Conservation (phyloP, 2,329 filamentous ascomycete genomes). For the Neofusicoccum sp. region DNA sequence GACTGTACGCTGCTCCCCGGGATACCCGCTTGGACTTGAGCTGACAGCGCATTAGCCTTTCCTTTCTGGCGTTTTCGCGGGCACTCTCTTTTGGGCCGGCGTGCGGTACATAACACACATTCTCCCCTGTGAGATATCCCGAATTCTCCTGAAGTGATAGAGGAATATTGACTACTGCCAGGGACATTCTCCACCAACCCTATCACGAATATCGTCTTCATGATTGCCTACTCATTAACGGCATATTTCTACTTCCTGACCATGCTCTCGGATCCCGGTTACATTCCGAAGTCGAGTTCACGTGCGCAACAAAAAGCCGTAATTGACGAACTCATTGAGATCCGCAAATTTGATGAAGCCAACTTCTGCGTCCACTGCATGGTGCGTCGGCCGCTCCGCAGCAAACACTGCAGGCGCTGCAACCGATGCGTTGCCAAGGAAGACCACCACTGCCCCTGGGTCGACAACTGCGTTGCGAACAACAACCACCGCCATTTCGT, state of each 20-base stretch:
- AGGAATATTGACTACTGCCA: slow-evolving; percentile 41
- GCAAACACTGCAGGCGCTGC: slow-evolving; percentile 93
- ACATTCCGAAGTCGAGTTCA: slow-evolving; percentile 84
- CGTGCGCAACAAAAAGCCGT: slow-evolving; percentile 85
- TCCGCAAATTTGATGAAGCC: slow-evolving; percentile 88
- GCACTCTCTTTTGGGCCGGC: slow-evolving; percentile 76
- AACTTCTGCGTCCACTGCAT: slow-evolving; percentile 96
- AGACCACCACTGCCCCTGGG: slow-evolving; percentile 98
- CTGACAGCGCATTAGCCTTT: slow-evolving; percentile 64
- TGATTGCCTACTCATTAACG: slow-evolving; percentile 61
- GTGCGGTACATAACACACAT: slow-evolving; percentile 73
- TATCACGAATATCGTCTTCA: slow-evolving; percentile 78
- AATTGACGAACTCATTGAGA: slow-evolving; percentile 79
- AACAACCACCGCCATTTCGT: slow-evolving; percentile 98
- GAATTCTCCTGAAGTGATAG: slow-evolving; percentile 4
- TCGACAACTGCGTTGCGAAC: slow-evolving; percentile 91
- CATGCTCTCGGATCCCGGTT: slow-evolving; percentile 89
- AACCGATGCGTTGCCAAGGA: slow-evolving; percentile 92
- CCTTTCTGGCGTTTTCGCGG: slow-evolving; percentile 90
- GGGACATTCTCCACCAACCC: slow-evolving; percentile 64
- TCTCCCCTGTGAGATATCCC: slow-evolving; percentile 60
- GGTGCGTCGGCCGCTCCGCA: slow-evolving; percentile 86
- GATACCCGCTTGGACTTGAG: background rate
- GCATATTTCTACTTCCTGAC: slow-evolving; percentile 82
- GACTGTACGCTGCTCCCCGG: slow-evolving; percentile 62